Base-by-base conservation (phyloP, 495 filamentous ascomycete species). In the Aspergillus baeticus region DNA sequence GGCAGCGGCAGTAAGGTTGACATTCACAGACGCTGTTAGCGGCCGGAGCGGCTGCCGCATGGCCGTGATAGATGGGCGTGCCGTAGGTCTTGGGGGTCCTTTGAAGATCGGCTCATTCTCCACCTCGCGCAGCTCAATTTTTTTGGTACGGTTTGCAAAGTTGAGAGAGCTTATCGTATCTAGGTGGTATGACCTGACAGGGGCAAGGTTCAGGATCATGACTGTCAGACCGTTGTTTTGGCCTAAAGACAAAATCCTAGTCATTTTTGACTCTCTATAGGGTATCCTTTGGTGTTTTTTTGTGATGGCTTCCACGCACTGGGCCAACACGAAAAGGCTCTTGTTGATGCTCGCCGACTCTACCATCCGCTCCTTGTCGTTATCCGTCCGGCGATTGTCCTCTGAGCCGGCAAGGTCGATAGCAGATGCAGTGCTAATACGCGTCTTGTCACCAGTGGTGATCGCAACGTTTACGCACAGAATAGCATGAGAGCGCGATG, bases 291-390 rank as follows among this genome's bases (percentile, higher is more conserved):
- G 81, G 48, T 87, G 83, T 64, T 89, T 88, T 64, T 84, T 86
- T 54, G 80, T 83, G 60, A 98, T 98, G 13, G 94, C 94, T 71
- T 98, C 94, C 41, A 98, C 91, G 63, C 94, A 98, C 67, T 97
- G 92, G 20, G 91, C 91, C 26, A 98, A 76, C 29, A 96, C 92
- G 62, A 98, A 98, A 10, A 98, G 78, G 58, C 87, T 92, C 75
- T 97, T 98, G 79, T 98, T 98, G 77, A 98, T 98, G 66, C 91
- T 95, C 2, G 92, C 91, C n/a, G 91, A 96, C 69, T 98, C 94
- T 2, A 95, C 81, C 77, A 98, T 81, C 13, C 94, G 79, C 65
- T 96, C 91, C 71, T 94, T 95, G 58, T 87, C 90, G 72, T 98
- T 98, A 33, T 96, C 92, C 0, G 94, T 98, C 33, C 94, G 74